These are phyloP conservation scores for Suillus brevipes DNA, from an alignment of 768 basidiomycete species.

Conservation along the genomic window DNA sequence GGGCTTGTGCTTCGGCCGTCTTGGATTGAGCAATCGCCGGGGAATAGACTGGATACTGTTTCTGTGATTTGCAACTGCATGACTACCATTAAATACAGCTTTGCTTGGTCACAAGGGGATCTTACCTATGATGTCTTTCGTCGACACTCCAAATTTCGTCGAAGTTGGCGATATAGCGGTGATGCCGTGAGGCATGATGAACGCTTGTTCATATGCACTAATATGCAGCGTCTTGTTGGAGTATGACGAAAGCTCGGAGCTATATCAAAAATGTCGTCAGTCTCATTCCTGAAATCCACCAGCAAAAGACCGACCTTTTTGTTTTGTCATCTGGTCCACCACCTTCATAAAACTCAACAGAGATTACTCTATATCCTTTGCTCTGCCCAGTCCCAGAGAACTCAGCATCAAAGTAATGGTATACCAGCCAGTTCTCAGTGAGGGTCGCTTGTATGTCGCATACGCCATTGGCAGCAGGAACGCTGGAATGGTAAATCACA, in stretches of 20 bases:
- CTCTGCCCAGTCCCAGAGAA: slow-evolving; percentile 44
- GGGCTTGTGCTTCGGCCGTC: slow-evolving; percentile 75
- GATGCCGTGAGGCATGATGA: slow-evolving; percentile 66
- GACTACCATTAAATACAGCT: slow-evolving; percentile 1
- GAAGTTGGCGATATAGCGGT: slow-evolving; percentile 71
- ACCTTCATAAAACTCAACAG: slow-evolving; percentile 90
- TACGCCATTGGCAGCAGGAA: slow-evolving; percentile 44
- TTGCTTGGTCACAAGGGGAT: slow-evolving; percentile 10
- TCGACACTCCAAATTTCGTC: slow-evolving; percentile 86
- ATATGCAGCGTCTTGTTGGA: slow-evolving; percentile 54
- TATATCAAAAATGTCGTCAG: slow-evolving; percentile 20
- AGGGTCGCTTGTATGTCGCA: slow-evolving; percentile 73
- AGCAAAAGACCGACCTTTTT: slow-evolving; percentile 50
- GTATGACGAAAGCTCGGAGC: slow-evolving; percentile 55
- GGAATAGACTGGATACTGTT: slow-evolving; percentile 76
- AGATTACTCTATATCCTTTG: slow-evolving; percentile 74
- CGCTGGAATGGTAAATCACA: slow-evolving; percentile 61
- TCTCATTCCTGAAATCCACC: slow-evolving; percentile 19
- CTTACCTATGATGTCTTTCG: slow-evolving; percentile 83
- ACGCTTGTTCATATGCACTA: slow-evolving; percentile 67
- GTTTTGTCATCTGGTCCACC: slow-evolving; percentile 63
- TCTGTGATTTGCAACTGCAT: slow-evolving; percentile 72
- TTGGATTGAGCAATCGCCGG: slow-evolving; percentile 74
- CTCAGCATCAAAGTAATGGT: slow-evolving; percentile 75
- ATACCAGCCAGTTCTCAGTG: slow-evolving; percentile 92